Percentiles rank a stretch among this genome's conserved stretches.
Conservation (phyloP, 352 stramenopile genomes). For the Globisporangium viniferum region DNA sequence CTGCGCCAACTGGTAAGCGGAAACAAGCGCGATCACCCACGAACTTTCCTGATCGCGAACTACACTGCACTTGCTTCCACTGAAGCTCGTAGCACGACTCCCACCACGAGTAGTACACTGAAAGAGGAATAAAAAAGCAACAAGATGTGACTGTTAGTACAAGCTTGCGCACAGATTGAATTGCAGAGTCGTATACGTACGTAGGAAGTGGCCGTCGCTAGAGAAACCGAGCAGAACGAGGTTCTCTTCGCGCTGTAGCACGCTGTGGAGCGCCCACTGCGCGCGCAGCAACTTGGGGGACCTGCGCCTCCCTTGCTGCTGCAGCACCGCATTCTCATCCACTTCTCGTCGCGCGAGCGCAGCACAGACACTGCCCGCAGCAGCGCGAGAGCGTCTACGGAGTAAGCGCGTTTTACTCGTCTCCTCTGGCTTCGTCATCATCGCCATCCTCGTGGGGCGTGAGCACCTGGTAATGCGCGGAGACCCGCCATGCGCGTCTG, state of each 20-base stretch:
- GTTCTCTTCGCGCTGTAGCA: constrained; percentile 39
- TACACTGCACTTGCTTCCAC: constrained; percentile 40
- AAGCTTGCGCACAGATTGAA: neutral
- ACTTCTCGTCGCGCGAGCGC: constrained; percentile 11
- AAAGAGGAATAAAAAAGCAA: neutral
- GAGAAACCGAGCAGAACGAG: constrained; percentile 69
- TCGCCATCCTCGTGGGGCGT: neutral
- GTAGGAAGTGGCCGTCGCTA: constrained; percentile 54
- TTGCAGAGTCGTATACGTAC: constrained; percentile 23
- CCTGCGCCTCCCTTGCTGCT: neutral
- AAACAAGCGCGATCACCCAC: neutral
- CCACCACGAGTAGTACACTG: constrained; percentile 53
- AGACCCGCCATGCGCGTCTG: neutral
- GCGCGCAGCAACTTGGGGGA: constrained; percentile 5
- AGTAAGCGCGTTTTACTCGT: neutral
- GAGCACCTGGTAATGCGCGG: neutral
- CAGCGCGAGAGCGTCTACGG: neutral
- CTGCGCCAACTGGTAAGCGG: constrained; percentile 2
- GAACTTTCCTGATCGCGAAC: neutral
- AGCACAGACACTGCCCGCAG: neutral
- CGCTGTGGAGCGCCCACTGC: constrained; percentile 23
- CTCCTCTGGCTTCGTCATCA: neutral
- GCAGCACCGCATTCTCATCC: neutral
- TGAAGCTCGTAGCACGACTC: constrained; percentile 38
- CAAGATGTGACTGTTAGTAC: neutral